phyloP scores from a whole-genome alignment of 75 land plant species.

The Picea glauca region DNA sequence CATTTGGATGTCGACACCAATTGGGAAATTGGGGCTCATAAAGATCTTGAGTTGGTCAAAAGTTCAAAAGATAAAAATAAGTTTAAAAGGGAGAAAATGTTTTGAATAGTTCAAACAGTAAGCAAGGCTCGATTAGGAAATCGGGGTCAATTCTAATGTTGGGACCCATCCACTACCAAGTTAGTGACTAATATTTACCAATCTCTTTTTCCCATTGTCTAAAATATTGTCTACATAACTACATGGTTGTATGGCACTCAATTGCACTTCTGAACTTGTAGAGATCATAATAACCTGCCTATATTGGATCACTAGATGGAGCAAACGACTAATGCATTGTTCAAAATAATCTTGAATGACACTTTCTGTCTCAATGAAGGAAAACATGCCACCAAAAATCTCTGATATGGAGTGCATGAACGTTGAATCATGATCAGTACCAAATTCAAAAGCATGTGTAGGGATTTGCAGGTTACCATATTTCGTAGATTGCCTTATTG shows the following conservation, averaged over 20 bases:
- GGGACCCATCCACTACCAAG: no score
- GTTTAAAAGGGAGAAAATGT: no score
- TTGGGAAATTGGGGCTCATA: no score
- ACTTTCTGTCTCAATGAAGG: constrained; percentile 78
- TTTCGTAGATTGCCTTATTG: constrained; percentile 20
- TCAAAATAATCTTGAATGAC: constrained; percentile 92
- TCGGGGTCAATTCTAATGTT: no score
- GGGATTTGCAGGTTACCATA: constrained; percentile 46
- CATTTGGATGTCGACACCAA: no score
- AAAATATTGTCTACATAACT: constrained; percentile 44
- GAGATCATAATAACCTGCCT: constrained; percentile 40
- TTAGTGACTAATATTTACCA: constrained; percentile 7
- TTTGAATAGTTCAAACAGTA: no score
- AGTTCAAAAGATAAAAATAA: no score
- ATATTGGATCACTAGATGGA: constrained; percentile 86
- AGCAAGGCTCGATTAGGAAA: no score
- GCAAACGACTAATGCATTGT: constrained; percentile 89
- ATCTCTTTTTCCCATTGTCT: constrained; percentile 1
- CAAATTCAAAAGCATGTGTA: constrained; percentile 90
- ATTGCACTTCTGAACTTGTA: constrained; percentile 19
- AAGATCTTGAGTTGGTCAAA: no score
- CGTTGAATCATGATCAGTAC: constrained; percentile 76
- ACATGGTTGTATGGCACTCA: constrained; percentile 60
- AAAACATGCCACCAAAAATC: constrained; percentile 79
- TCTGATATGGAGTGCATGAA: constrained; percentile 13